Percentiles rank a stretch among this genome's conserved stretches.
These are phyloP conservation scores for Priceomyces haplophilus DNA, from an alignment of 805 yeast genomes.

Conservation along the genomic window DNA sequence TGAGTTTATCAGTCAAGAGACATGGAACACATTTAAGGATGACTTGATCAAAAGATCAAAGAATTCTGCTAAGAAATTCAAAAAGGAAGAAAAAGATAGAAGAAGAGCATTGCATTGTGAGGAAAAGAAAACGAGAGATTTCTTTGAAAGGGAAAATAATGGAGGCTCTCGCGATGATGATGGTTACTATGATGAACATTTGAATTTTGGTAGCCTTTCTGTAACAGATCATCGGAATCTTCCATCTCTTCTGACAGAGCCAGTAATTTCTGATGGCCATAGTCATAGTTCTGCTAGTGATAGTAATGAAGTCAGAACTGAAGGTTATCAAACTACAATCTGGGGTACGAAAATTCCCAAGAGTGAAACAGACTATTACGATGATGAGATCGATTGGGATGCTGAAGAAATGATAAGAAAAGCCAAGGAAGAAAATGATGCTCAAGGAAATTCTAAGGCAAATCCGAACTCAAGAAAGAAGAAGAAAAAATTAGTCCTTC, in stretches of 20 bases:
- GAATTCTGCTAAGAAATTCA: constrained; percentile 44
- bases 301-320: constrained; percentile 13
- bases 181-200: constrained; percentile 12
- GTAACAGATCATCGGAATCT: constrained; percentile 38
- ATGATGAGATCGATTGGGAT: constrained; percentile 45
- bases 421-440: constrained; percentile 47
- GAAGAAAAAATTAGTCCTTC: constrained; percentile 39
- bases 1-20: constrained; percentile 29
- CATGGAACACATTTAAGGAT: constrained; percentile 45
- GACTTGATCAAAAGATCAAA: constrained; percentile 60
- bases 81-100: constrained; percentile 60
- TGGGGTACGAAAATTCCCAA: constrained; percentile 72
- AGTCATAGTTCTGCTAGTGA: constrained; percentile 6
- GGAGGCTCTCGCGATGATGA: constrained; percentile 22
- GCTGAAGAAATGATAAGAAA: constrained; percentile 50
- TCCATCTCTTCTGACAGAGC: constrained; percentile 25
- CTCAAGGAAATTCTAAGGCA: constrained; percentile 14
- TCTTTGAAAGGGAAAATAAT: constrained; percentile 58
- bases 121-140: constrained; percentile 56
- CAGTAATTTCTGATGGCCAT: background rate
- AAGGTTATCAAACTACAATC: constrained; percentile 50
- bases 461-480: constrained; percentile 36
- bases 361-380: constrained; percentile 24
- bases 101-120: constrained; percentile 54
- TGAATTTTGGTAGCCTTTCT: constrained; percentile 31